phyloP scores from a whole-genome alignment of 768 basidiomycete species.

The Mycena olivaceomarginata region DNA sequence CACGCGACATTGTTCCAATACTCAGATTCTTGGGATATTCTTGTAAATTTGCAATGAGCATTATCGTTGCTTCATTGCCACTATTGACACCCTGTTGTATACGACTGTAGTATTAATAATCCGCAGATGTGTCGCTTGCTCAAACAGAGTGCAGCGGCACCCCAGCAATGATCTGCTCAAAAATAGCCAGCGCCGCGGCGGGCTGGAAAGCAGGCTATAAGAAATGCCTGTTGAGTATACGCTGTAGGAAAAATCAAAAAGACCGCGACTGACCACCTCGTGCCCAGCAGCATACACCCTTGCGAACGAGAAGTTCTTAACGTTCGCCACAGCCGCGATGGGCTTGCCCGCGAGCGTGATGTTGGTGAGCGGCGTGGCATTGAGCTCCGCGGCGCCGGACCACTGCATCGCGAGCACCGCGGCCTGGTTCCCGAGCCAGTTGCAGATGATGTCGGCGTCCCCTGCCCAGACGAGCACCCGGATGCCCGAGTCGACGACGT shows the following conservation, averaged over 20 bases:
- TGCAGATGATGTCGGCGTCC: conserved; percentile 70
- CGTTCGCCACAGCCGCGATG: conserved; percentile 76
- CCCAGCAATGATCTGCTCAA: conserved; percentile 70
- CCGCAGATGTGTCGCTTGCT: not conserved
- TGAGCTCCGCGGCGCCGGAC: conserved; percentile 62
- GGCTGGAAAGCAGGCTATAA: conserved; percentile 78
- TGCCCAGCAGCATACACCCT: conserved; percentile 77
- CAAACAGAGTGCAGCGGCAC: conserved; percentile 74
- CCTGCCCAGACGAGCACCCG: conserved; percentile 69
- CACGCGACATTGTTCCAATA: too few species aligned
- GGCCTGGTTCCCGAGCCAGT: conserved; percentile 67
- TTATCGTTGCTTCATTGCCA: too few species aligned
- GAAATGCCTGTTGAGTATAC: not conserved
- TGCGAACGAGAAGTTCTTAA: conserved; percentile 82
- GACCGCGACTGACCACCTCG: conserved; percentile 66
- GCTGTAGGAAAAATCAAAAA: not conserved
- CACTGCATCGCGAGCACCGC: conserved; percentile 66
- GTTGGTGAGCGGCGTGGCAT: conserved; percentile 64
- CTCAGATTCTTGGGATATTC: too few species aligned
- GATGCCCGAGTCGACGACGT: conserved; percentile 64
- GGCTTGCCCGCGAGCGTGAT: conserved; percentile 73
- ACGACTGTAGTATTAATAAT: not conserved
- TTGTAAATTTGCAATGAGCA: too few species aligned
- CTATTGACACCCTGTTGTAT: not conserved
- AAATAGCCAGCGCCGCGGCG: conserved; percentile 73